Evolutionary conservation across 306 rosid species (phyloP).

Genomic region (Cotoneaster glaucophyllus): DNA sequence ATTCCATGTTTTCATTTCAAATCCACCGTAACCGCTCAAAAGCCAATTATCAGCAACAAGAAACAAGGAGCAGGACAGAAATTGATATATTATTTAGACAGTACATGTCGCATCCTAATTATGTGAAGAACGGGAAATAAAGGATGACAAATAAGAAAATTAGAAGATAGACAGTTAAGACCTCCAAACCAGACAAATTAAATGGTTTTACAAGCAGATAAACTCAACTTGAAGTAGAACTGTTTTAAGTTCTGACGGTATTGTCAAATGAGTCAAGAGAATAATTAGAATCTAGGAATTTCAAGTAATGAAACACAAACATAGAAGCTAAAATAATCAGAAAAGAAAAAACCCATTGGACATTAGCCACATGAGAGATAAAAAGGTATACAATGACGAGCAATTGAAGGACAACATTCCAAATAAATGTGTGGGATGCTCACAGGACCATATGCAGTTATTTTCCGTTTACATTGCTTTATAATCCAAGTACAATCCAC

Average conservation of each 20-base stretch:
- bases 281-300: too few relatives aligned
- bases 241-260: too few relatives aligned
- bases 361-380: background rate
- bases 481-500: background rate
- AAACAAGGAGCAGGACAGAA: background rate
- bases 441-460: background rate
- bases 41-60: background rate
- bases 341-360: background rate
- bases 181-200: too few relatives aligned
- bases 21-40: background rate
- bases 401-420: background rate
- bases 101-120: background rate
- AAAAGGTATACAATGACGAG: background rate
- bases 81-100: background rate
- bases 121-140: background rate
- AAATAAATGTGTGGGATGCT: background rate
- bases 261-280: too few relatives aligned
- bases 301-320: background rate
- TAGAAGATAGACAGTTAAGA: too few relatives aligned
- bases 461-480: background rate
- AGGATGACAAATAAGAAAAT: background rate
- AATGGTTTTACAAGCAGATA: too few relatives aligned
- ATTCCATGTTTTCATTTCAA: background rate
- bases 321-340: too few relatives aligned
- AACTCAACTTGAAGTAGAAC: too few relatives aligned